Evolutionary conservation across 306 rosid genomes (phyloP), one percentile per base, ranked within the genome.

Genomic region (Geum urbanum): DNA sequence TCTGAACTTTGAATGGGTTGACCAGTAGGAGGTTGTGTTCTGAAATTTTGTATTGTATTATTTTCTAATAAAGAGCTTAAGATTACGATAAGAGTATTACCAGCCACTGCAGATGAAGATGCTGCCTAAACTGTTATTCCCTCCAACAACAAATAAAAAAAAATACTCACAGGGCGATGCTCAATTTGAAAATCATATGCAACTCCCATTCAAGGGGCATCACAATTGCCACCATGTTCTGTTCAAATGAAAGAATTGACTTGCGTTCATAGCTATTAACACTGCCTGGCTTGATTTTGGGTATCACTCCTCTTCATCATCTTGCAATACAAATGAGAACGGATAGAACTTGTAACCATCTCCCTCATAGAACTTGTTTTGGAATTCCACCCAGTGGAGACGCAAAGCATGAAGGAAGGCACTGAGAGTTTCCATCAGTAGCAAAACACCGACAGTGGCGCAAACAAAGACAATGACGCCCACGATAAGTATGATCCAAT

Each of bases 331-430:
- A 16, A 91, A 89, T 63, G 96, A 81, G 80, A 81, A 91, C 3
- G 99, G 99, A 37, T 41, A 48, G 80, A 94, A 94, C 87, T 84
- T 94, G 82, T 84, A 87, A 47, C 97, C 99, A 61, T 91, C 95
- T 75, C 97, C 99, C 74, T 87, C 91, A 6, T 94, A 94, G 67
- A 94, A 94, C 83, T 91, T 94, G 86, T 91, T 91, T 73, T 91
- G 99, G 69, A 91, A 94, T 82, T 94, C 97, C 52, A 91, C 96
- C 99, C 97, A 94, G 77, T 91, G 99, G 83, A 91, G 99, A 37
- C 97, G 92, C 80, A 94, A 67, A 9, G 99, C 97, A 63, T 94
- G 99, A 76, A 91, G 89, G 91, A 94, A 94, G 74, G 99, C 97
- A 64, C 99, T 91, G 12, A 88, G 83, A 52, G 92, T 88, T 86